Evolutionary conservation across 139 green algal genomes (phyloP).

Genomic region (Chlorella sp.): DNA sequence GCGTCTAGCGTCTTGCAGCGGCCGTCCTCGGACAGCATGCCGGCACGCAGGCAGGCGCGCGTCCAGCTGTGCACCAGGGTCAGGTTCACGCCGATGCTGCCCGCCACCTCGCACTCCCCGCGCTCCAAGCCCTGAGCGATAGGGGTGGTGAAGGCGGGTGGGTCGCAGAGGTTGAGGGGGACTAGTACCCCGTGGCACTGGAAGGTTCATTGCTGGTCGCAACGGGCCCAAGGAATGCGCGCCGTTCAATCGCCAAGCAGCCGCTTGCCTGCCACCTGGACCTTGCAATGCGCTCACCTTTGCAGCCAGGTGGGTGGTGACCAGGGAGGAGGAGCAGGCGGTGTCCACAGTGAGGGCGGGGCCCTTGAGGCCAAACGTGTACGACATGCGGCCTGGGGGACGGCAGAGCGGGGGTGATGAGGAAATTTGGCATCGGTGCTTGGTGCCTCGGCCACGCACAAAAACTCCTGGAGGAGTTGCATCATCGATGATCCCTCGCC

Average conservation of each 20-base stretch:
- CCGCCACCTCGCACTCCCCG: constrained; percentile 50
- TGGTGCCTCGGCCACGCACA: too few relatives aligned
- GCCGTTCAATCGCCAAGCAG: too few relatives aligned
- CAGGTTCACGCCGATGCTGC: constrained; percentile 81
- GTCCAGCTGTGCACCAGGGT: constrained; percentile 75
- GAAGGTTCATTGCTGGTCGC: too few relatives aligned
- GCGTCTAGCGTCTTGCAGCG: constrained; percentile 92
- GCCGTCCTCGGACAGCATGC: constrained; percentile 78
- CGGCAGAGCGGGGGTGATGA: neutral
- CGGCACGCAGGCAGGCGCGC: constrained; percentile 55
- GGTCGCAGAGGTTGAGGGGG: neutral
- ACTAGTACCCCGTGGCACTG: too few relatives aligned
- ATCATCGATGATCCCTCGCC: too few relatives aligned
- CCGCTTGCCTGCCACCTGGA: neutral
- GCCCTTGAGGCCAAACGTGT: constrained; percentile 75
- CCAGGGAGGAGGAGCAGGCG: constrained; percentile 83
- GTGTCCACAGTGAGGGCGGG: constrained; percentile 83
- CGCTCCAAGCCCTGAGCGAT: constrained; percentile 29
- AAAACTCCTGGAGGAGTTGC: too few relatives aligned
- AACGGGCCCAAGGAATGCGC: too few relatives aligned
- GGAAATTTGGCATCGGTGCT: too few relatives aligned
- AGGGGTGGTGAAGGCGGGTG: neutral
- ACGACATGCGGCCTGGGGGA: constrained; percentile 76
- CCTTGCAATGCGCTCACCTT: neutral
- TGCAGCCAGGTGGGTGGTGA: constrained; percentile 74